Percentiles rank a stretch among this genome's conserved stretches.
Evolutionary conservation across 1,284 basidiomycete species (phyloP).

Genomic region (Ustilago bromivora): DNA sequence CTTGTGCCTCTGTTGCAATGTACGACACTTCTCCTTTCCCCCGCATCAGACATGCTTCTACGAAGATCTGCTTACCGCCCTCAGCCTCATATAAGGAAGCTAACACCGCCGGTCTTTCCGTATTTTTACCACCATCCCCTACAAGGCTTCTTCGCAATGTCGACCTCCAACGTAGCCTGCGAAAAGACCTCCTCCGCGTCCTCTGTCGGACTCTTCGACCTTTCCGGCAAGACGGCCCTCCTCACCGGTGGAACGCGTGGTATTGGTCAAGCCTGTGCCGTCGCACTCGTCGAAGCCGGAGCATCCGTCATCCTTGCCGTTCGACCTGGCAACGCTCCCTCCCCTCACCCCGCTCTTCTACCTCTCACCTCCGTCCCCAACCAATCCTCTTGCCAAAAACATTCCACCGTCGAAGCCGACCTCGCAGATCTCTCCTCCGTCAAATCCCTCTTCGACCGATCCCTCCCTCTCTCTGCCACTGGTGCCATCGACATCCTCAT

Average conservation of each 20-base stretch:
- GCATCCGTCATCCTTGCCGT: conserved; percentile 80
- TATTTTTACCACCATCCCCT: background rate
- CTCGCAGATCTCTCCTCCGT: conserved; percentile 79
- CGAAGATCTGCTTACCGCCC: no score
- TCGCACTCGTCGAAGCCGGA: conserved; percentile 75
- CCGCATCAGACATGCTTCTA: background rate
- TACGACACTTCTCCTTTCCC: background rate
- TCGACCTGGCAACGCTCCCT: conserved; percentile 41
- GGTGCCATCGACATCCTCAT: conserved; percentile 83
- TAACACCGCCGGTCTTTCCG: background rate
- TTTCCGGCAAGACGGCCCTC: conserved; percentile 55
- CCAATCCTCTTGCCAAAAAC: conserved; percentile 72
- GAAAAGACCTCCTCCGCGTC: conserved; percentile 39
- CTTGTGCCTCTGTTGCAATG: background rate
- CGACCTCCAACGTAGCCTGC: conserved; percentile 35
- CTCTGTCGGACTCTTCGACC: conserved; percentile 45
- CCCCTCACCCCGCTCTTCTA: conserved; percentile 28
- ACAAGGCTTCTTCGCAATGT: conserved; percentile 11
- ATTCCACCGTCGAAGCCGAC: conserved; percentile 79
- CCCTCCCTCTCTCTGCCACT: conserved; percentile 75
- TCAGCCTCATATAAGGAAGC: background rate
- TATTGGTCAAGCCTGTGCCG: conserved; percentile 70
- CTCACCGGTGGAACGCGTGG: conserved; percentile 57
- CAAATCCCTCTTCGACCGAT: conserved; percentile 75
- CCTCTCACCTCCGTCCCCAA: conserved; percentile 24